These are phyloP conservation scores for Vitis hybrid DNA, from an alignment of 177 flowering plant species.

Conservation along the genomic window DNA sequence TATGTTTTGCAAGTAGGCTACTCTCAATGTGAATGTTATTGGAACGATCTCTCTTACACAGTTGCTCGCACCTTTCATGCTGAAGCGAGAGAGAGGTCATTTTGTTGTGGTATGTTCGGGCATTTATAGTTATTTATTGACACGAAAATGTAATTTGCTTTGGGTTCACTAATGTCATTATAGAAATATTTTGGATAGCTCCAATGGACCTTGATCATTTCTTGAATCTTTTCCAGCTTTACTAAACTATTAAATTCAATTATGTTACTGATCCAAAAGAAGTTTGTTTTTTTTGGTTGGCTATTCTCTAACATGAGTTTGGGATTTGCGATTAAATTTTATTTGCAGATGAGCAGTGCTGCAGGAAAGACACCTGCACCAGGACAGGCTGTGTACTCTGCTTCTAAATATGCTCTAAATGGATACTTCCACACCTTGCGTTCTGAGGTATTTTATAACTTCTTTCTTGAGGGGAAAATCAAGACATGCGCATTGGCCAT, in stretches of 20 bases:
- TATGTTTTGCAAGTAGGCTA: constrained; percentile 44
- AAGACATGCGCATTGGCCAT: background rate
- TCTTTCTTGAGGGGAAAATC: background rate
- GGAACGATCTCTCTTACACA: constrained; percentile 87
- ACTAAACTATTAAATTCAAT: background rate
- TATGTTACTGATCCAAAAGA: constrained; percentile 1
- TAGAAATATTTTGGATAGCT: constrained; percentile 1
- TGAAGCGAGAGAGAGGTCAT: constrained; percentile 83
- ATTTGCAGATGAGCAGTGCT: constrained; percentile 94
- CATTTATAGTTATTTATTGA: background rate
- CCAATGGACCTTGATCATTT: constrained; percentile 3
- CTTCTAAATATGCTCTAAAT: constrained; percentile 88
- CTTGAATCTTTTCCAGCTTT: background rate
- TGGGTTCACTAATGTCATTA: background rate
- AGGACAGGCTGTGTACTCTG: constrained; percentile 94
- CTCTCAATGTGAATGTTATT: constrained; percentile 80
- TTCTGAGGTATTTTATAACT: constrained; percentile 67
- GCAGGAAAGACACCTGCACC: constrained; percentile 97
- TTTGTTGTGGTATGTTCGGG: constrained; percentile 86
- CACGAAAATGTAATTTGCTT: background rate
- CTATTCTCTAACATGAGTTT: background rate
- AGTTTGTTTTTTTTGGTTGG: background rate
- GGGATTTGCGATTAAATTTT: background rate
- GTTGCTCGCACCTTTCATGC: constrained; percentile 75
- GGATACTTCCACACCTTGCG: constrained; percentile 92